Evolutionary conservation across 2,329 filamentous ascomycete species (phyloP), one percentile per base, ranked within the genome.

Genomic region (Hypoxylon sp.): DNA sequence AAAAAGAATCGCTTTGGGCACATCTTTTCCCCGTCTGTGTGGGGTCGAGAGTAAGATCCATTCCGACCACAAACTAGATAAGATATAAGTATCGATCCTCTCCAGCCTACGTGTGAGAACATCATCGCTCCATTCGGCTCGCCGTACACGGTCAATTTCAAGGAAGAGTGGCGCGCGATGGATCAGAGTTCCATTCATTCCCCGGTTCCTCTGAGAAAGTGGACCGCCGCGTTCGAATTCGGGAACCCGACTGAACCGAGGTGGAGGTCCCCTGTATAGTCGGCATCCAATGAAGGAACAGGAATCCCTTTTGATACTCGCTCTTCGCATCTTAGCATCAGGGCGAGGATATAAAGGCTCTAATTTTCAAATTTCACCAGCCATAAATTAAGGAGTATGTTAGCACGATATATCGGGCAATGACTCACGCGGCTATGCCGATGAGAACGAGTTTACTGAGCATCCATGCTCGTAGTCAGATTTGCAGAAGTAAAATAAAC

Each of bases 291-390:
- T 56, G 23, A 62, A 49, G 21, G 34, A 52, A 6, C 7, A 11
- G 2, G 43, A 2, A 46, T 1, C 5, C 11, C 5, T 43, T 1
- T 7, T n/a, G 19, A 13, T 4, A n/a, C 25, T 66, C 63, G 63
- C 59, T 34, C 59, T 66, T 66, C 63, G 63, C 63, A 53, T 52
- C 23, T 17, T 34, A 10, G 10, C 23, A 7, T 34, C 46, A 58
- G 23, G 11, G 58, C 63, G 63, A 62, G 45, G 5, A 52, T 13
- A 1, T 36, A 9, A n/a, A 51, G 14, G 30, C 2, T 17, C 5
- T 32, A 5, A 7, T 32, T 4, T 17, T 11, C 9, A 17, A 49
- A 5, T 3, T 30, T 32, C 25, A 10, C 10, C 23, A n/a, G 46
- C 46, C 23, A 49, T 7, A 32, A n/a, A 17, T 17, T 2, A 30